Conservation (phyloP, 202 grass and related monocot species). For the Musa balbisiana region DNA sequence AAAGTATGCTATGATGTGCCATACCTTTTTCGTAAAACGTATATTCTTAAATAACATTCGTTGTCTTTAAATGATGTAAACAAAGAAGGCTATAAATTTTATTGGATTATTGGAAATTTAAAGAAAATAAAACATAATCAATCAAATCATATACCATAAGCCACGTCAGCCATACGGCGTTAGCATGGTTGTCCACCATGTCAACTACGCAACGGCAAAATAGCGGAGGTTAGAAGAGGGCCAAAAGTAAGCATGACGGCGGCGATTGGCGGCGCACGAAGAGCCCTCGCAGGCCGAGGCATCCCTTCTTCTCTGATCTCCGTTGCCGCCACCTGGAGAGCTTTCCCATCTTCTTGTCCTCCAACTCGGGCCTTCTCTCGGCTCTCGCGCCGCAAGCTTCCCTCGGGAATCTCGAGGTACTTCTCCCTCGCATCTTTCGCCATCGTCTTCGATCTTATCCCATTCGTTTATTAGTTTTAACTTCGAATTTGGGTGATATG, state of each 20-base stretch:
- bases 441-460: background rate
- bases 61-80: too few species aligned
- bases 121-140: too few species aligned
- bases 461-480: background rate
- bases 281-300: background rate
- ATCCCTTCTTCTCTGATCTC: background rate
- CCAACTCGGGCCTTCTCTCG: background rate
- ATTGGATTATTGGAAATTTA: too few species aligned
- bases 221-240: background rate
- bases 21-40: too few species aligned
- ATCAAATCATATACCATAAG: too few species aligned
- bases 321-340: background rate
- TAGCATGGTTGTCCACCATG: background rate
- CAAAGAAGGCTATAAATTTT: too few species aligned
- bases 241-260: background rate
- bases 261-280: background rate
- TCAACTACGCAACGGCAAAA: background rate
- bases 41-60: too few species aligned
- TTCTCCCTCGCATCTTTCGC: background rate
- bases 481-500: background rate
- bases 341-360: background rate
- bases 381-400: background rate
- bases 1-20: too few species aligned
- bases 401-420: background rate
- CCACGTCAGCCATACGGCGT: too few species aligned